phyloP scores from a whole-genome alignment of 2,329 filamentous ascomycete genomes.

The Epichloe coenophiala region DNA sequence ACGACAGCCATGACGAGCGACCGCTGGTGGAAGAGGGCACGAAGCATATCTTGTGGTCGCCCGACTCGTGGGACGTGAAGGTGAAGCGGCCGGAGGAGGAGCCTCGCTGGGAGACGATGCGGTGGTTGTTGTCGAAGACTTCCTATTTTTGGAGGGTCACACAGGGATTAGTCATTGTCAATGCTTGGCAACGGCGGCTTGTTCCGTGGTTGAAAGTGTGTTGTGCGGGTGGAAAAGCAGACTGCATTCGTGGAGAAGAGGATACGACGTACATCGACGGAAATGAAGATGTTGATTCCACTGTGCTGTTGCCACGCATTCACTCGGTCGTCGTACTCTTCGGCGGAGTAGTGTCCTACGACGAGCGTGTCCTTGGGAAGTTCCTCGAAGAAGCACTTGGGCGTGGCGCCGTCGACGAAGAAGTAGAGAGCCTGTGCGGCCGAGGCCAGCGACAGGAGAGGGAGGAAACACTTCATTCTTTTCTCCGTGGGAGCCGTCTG shows the following conservation, averaged over 20 bases:
- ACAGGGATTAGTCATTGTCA: not conserved
- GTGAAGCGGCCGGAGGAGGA: conserved; percentile 71
- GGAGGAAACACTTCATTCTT: conserved; percentile 46
- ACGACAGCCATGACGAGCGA: conserved; percentile 57
- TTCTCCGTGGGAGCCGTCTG: not conserved
- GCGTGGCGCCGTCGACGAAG: conserved; percentile 73
- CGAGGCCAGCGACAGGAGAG: conserved; percentile 51
- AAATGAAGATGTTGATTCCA: conserved; percentile 73
- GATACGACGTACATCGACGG: conserved; percentile 55
- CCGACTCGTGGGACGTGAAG: conserved; percentile 87
- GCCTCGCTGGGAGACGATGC: conserved; percentile 79
- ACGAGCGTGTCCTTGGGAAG: conserved; percentile 94
- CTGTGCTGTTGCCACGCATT: conserved; percentile 59
- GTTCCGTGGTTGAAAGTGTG: not conserved
- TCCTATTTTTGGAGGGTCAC: conserved; percentile 37
- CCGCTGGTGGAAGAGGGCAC: conserved; percentile 64
- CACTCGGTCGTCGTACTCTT: conserved; percentile 64
- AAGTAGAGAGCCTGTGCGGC: conserved; percentile 80
- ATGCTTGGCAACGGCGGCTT: not conserved
- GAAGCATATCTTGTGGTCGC: conserved; percentile 93
- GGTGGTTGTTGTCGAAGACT: conserved; percentile 94
- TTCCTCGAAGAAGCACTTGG: conserved; percentile 98
- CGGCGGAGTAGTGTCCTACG: conserved; percentile 79
- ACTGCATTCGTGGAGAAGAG: not conserved
- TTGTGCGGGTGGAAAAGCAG: not conserved